Base-by-base conservation (phyloP, 2,329 filamentous ascomycete genomes). In the Apiospora marii region DNA sequence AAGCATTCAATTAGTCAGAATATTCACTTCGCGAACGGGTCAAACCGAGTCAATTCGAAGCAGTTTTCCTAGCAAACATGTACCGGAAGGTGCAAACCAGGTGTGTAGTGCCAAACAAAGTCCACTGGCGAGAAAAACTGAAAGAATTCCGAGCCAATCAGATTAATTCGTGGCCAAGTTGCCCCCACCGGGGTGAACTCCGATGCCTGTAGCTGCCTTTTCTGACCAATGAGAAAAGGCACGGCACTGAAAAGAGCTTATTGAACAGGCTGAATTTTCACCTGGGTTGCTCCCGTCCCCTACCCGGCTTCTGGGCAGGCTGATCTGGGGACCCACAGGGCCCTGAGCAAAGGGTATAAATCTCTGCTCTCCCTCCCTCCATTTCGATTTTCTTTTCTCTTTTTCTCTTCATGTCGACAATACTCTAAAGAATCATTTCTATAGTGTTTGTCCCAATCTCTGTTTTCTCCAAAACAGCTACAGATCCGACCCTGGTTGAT, bases 401-500 rank as follows among this genome's bases (percentile, higher is more conserved):
- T 80, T 80, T 76, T 84, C 86, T 89, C 84, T 83, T 87, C 82
- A 89, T 84, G 87, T 88, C 88, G 88, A 90, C 87, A 89, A 89
- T 80, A 79, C 74, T 76, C 71, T 75, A 87, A 85, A 94, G 93
- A 95, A 96, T 96, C 94, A 94, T 94, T 97, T 97, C 93, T 97
- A 95, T 95, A 98, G 94, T 95, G 92, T 49, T 89, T 94, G 91
- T 91, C 95, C 93, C 89, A 88, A 89, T 64, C 91, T 94, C 93
- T 96, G 92, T 94, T 91, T 92, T 96, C 90, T 91, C 91, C 89
- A 95, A 90, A 93, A 88, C 89, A 97, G 95, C 93, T 90, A 94
- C 93, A 96, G 92, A 94, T 90, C 91, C 91, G 90, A 96, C 92
- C 93, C 94, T 94, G 94, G 93, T 93, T 94, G 94, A 97, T 96